Evolutionary conservation across 2,329 filamentous ascomycete species (phyloP).

Genomic region (Colletotrichum chlorophyti): DNA sequence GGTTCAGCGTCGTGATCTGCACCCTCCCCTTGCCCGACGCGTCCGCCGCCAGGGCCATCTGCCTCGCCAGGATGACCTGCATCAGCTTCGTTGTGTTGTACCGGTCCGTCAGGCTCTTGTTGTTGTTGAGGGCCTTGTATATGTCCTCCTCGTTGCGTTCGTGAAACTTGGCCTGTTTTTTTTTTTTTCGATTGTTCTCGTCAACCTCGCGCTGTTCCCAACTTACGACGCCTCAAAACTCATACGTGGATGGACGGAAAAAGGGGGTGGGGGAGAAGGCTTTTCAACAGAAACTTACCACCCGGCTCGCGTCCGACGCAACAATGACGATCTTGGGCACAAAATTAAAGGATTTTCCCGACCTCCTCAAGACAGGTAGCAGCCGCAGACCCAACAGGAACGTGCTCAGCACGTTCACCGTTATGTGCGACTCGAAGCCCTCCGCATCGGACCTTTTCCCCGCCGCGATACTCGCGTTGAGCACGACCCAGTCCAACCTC

Average conservation of each 20-base stretch:
- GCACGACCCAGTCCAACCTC: slow-evolving; percentile 44
- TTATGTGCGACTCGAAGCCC: slow-evolving; percentile 50
- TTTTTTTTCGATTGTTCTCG: no score
- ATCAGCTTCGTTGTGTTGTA: slow-evolving; percentile 45
- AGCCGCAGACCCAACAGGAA: slow-evolving; percentile 51
- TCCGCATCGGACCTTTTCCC: slow-evolving; percentile 34
- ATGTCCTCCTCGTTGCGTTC: slow-evolving; percentile 39
- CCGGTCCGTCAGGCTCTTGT: slow-evolving; percentile 37
- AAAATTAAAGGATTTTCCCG: slow-evolving; percentile 40
- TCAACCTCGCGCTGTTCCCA: no score
- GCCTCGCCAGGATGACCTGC: slow-evolving; percentile 37
- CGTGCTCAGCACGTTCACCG: slow-evolving; percentile 55
- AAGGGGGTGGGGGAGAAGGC: background rate
- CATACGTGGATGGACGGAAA: no score
- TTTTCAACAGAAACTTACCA: slow-evolving; percentile 27
- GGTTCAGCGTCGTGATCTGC: slow-evolving; percentile 46
- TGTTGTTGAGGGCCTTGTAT: slow-evolving; percentile 40
- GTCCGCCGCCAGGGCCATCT: slow-evolving; percentile 42
- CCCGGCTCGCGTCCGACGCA: slow-evolving; percentile 44
- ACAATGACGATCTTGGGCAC: slow-evolving; percentile 46
- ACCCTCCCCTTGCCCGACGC: slow-evolving; percentile 40
- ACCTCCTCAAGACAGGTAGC: slow-evolving; percentile 48
- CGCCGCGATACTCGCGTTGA: slow-evolving; percentile 42
- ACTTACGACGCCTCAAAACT: no score
- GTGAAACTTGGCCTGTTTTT: slow-evolving; percentile 42